Conservation (phyloP, 1,284 basidiomycete species). For the Filobasidium uniguttulatum region DNA sequence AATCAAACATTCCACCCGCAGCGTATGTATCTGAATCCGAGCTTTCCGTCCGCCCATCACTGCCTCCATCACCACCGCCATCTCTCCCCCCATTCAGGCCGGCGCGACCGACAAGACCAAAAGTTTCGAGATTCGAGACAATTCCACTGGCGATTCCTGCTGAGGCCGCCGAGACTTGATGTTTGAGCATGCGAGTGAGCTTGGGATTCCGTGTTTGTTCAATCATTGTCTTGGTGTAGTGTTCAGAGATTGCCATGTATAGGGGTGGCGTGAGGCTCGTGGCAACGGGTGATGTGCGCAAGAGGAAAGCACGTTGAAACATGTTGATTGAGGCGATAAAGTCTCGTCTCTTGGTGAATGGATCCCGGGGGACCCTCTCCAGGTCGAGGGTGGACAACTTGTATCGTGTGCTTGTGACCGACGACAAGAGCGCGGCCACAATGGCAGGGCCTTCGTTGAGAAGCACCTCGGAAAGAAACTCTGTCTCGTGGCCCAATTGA, state of each 20-base stretch:
- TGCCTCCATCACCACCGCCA: too few relatives aligned
- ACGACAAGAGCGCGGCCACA: constrained; percentile 11
- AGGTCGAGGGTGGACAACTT: constrained; percentile 11
- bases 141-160: constrained; percentile 11
- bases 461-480: not conserved
- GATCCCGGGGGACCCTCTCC: constrained; percentile 12
- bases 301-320: constrained; percentile 5
- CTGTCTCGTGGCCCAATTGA: not conserved
- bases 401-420: constrained; percentile 8
- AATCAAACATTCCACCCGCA: too few relatives aligned
- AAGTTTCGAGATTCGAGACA: not conserved
- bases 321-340: constrained; percentile 1
- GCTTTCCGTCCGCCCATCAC: too few relatives aligned
- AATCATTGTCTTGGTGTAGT: constrained; percentile 3
- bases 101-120: too few relatives aligned
- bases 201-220: constrained; percentile 8
- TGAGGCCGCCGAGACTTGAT: constrained; percentile 9
- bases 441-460: constrained; percentile 6
- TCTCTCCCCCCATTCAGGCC: too few relatives aligned
- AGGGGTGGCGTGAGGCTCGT: not conserved
- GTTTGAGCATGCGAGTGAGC: constrained; percentile 8
- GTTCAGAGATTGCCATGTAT: constrained; percentile 4
- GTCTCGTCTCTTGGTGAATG: constrained; percentile 11
- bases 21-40: too few relatives aligned
- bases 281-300: not conserved